Evolutionary conservation across 805 yeast genomes (phyloP).

Genomic region (Schizosaccharomyces octosporus): DNA sequence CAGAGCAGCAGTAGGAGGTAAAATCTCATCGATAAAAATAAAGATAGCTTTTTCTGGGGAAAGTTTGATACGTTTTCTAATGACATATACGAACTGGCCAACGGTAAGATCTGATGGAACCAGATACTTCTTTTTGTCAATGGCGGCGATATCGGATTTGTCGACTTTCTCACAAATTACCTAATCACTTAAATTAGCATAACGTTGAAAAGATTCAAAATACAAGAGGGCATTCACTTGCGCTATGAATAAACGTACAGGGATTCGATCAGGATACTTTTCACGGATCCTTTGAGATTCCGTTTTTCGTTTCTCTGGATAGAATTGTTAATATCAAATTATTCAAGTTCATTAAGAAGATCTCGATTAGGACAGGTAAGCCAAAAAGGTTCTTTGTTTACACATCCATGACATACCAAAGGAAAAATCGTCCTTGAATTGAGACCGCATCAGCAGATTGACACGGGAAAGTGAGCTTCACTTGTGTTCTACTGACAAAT

Average conservation of each 20-base stretch:
- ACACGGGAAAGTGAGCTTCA: too few relatives aligned
- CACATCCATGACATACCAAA: conserved; percentile 28
- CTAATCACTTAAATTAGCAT: conserved; percentile 3
- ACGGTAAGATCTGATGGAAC: conserved; percentile 92
- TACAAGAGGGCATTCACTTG: neutral
- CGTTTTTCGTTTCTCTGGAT: conserved; percentile 68
- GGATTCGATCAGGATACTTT: conserved; percentile 77
- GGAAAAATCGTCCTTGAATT: conserved; percentile 85
- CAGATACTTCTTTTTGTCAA: conserved; percentile 87
- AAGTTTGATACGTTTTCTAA: conserved; percentile 81
- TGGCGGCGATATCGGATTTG: conserved; percentile 83
- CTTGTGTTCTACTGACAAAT: neutral
- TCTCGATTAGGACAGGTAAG: neutral
- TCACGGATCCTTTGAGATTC: conserved; percentile 78
- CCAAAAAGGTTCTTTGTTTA: neutral
- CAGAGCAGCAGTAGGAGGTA: conserved; percentile 94
- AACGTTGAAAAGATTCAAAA: neutral
- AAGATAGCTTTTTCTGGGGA: conserved; percentile 96
- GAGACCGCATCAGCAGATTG: conserved; percentile 42
- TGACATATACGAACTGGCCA: conserved; percentile 94
- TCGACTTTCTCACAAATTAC: conserved; percentile 89
- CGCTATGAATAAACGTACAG: conserved; percentile 20
- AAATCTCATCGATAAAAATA: conserved; percentile 84
- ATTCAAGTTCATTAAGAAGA: too few relatives aligned
- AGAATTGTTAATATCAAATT: neutral